Base-by-base conservation (phyloP, 2,329 filamentous ascomycete genomes). In the Clarireedia homoeocarpa region DNA sequence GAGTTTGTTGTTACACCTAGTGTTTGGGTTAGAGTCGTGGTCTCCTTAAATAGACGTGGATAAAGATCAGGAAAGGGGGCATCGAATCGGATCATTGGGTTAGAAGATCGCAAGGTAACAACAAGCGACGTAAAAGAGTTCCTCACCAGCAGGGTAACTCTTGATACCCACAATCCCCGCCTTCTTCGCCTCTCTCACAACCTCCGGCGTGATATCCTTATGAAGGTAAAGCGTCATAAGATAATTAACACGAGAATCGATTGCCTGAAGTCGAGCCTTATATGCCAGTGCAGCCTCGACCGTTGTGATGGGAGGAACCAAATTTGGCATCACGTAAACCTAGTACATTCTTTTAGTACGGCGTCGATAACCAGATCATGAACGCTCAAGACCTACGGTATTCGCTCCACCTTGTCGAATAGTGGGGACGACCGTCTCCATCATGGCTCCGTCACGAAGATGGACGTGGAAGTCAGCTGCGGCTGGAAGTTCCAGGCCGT, bases 1-100 rank as follows among this genome's bases (percentile, higher is more conserved):
- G 82, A 85, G 71, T 85, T 85, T 50, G 82, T 86, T 4, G 82
- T 85, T 6, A 81, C 79, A 6, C 82, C 80, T 68, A 86, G 81
- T 23, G 27, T 44, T 44, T 49, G 12, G 15, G 17, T 40, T 48
- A 45, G 56, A 47, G 6, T 47, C n/a, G 3, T 17, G 27, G 90
- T 12, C 4, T 40, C 85, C 17, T 87, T 87, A 9, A 9, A 30
- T 30, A 9, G 27, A 10, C 27, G 1, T 30, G 39, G 39, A 40
- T 40, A 10, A 10, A 14, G 17, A 40, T n/a, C 17, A 40, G 17
- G 14, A n/a, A 40, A 20, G 7, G 14, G 6, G 14, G 17, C 12
- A n/a, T 14, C 3, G 15, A 17, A 40, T 20, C 17, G 15, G 6
- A 14, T 6, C 15, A 40, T 10, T 10, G 15, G 39, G 6, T 6